A percentile compares a stretch with the other conserved stretches of the same genome.
phyloP scores from a whole-genome alignment of 2,329 filamentous ascomycete genomes.

The Gyromitra esculenta region DNA sequence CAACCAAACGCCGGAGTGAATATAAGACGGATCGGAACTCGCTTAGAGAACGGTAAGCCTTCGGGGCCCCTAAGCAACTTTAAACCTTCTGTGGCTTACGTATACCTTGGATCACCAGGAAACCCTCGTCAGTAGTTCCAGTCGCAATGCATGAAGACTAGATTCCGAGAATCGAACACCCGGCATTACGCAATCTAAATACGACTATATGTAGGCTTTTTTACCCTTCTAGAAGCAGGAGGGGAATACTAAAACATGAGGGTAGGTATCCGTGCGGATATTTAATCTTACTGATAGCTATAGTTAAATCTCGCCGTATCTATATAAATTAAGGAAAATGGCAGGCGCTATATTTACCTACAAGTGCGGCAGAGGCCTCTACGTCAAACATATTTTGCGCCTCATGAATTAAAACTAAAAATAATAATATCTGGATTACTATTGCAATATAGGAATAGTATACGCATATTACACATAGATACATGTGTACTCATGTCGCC shows the following conservation, averaged over 20 bases:
- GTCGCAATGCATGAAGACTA: neutral
- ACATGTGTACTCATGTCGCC: too few species aligned
- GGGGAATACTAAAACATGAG: neutral
- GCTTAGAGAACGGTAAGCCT: neutral
- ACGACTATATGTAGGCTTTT: neutral
- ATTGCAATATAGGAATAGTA: too few species aligned
- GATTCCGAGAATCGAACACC: too few species aligned
- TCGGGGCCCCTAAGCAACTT: neutral
- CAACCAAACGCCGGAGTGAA: neutral
- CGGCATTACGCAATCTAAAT: neutral
- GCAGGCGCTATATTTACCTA: neutral
- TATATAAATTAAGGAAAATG: conserved; percentile 1
- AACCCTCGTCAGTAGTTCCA: neutral
- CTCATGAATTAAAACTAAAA: too few species aligned
- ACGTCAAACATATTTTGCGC: neutral
- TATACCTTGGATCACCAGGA: neutral
- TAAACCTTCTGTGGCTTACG: neutral
- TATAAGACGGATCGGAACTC: neutral
- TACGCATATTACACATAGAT: too few species aligned
- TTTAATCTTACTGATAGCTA: neutral
- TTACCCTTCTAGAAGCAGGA: neutral
- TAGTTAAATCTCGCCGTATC: too few species aligned
- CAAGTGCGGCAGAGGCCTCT: neutral
- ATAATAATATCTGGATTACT: too few species aligned
- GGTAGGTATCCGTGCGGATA: neutral